Base-by-base conservation (phyloP, 148 eudicot species). In the Pouteria glomerata region DNA sequence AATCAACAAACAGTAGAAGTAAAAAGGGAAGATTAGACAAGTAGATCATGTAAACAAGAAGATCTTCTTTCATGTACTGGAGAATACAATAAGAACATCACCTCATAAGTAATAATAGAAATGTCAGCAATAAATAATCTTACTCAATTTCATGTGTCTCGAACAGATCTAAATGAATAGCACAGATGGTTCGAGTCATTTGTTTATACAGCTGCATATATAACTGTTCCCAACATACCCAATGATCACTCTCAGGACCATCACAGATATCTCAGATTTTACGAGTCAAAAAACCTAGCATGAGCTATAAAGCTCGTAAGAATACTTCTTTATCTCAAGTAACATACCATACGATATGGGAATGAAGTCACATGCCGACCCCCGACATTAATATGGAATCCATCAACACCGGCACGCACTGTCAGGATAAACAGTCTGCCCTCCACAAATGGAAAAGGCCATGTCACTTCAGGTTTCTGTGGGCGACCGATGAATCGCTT, bases 361-460 rank as follows among this genome's bases (percentile, higher is more conserved):
- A 95, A 95, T 60, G 98, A 95, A 66, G 98, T 85, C 48, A 95
- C 79, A 76, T 95, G 98, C 34, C 93, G 97, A 44, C 98, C 98
- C 63, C 96, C 98, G 44, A 86, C 88, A 81, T 70, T 88, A 55
- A 94, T 72, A 81, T 94, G 98, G 74, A 64, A 94, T 58, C 97
- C 98, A 77, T 94, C 98, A 77, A 91, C 81, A 64, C 98, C 98
- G 80, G 98, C 97, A 75, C 96, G 97, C 23, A 91, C 74, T 51
- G 93, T 94, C 73, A 91, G 75, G 60, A 94, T 81, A 80, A 94
- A 94, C 90, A 94, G 70, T 71, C 88, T 88, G 41, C 91, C 93
- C 82, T 94, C 98, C 48, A 74, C 84, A 61, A 94, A 91, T 61
- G 98, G 93, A 81, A 83, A 94, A 71, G 98, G 98, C 98, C 98